These are phyloP conservation scores for Trichoderma hamatum DNA, from an alignment of 2,329 filamentous ascomycete genomes.

Conservation along the genomic window DNA sequence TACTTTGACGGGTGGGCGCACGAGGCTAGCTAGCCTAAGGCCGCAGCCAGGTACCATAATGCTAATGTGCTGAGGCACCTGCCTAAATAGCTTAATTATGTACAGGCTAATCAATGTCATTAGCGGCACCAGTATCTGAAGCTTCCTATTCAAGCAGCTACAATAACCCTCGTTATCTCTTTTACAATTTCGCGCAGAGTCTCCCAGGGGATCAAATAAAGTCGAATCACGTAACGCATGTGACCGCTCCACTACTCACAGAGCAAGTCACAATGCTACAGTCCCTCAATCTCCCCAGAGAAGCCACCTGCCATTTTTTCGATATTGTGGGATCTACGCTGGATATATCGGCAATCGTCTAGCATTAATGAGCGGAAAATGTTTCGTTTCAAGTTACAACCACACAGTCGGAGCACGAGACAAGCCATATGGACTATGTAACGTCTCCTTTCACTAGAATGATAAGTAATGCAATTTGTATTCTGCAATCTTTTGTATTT, in stretches of 20 bases:
- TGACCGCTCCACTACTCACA: background rate
- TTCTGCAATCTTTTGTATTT: background rate
- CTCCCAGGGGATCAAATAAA: background rate
- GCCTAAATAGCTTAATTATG: conserved; percentile 2
- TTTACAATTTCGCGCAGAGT: background rate
- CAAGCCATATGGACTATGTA: background rate
- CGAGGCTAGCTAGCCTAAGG: background rate
- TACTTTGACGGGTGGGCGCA: background rate
- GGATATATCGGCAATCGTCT: background rate
- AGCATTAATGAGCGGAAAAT: background rate
- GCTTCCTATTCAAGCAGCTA: conserved; percentile 14
- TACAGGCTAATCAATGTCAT: background rate
- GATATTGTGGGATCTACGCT: background rate
- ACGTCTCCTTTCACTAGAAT: conserved; percentile 1
- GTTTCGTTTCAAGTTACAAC: conserved; percentile 2
- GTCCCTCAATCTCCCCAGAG: background rate
- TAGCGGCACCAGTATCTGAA: background rate
- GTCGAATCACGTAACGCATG: background rate
- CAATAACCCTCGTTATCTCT: background rate
- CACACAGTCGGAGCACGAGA: background rate
- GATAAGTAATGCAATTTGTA: background rate
- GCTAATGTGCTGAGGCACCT: conserved; percentile 5
- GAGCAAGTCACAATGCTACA: background rate
- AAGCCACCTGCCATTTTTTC: background rate
- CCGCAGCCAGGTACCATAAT: background rate